These are phyloP conservation scores for Rosa hybrid DNA, from an alignment of 331 rosid genomes.

Conservation along the genomic window DNA sequence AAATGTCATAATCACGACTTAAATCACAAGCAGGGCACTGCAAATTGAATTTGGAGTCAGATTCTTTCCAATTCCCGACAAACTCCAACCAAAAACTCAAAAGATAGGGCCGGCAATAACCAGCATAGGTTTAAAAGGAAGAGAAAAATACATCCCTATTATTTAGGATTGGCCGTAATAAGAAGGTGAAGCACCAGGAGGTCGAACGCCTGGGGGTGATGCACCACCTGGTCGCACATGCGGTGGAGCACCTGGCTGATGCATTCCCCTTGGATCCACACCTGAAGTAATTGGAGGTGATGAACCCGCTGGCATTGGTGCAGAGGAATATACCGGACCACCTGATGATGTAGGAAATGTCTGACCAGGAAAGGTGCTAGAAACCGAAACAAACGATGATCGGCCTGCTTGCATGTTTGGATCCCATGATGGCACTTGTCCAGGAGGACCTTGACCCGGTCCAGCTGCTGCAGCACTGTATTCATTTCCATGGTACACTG, in stretches of 20 bases:
- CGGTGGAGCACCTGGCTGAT: conserved; percentile 33
- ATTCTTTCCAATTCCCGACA: conserved; percentile 4
- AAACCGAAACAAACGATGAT: conserved; percentile 45
- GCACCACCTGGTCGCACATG: conserved; percentile 39
- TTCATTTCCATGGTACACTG: conserved; percentile 49
- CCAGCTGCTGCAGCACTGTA: conserved; percentile 32
- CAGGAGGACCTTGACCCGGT: conserved; percentile 60
- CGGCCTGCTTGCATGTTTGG: conserved; percentile 52
- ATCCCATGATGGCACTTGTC: conserved; percentile 78
- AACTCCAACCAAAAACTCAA: conserved; percentile 9
- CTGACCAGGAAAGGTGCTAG: conserved; percentile 59
- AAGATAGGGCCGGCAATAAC: conserved; percentile 4
- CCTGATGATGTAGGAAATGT: conserved; percentile 43
- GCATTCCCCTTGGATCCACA: conserved; percentile 34
- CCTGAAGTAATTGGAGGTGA: conserved; percentile 44
- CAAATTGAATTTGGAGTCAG: conserved; percentile 5
- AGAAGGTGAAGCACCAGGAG: conserved; percentile 34
- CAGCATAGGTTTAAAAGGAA: conserved; percentile 9
- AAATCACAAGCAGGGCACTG: conserved; percentile 16
- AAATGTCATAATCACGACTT: conserved; percentile 13
- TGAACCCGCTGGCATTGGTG: conserved; percentile 41
- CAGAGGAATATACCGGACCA: conserved; percentile 44
- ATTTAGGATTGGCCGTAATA: conserved; percentile 33
- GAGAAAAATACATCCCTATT: conserved; percentile 24
- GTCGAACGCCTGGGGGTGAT: conserved; percentile 39